phyloP scores from a whole-genome alignment of 2,329 filamentous ascomycete genomes.

The Verticillium zaregamsianum region DNA sequence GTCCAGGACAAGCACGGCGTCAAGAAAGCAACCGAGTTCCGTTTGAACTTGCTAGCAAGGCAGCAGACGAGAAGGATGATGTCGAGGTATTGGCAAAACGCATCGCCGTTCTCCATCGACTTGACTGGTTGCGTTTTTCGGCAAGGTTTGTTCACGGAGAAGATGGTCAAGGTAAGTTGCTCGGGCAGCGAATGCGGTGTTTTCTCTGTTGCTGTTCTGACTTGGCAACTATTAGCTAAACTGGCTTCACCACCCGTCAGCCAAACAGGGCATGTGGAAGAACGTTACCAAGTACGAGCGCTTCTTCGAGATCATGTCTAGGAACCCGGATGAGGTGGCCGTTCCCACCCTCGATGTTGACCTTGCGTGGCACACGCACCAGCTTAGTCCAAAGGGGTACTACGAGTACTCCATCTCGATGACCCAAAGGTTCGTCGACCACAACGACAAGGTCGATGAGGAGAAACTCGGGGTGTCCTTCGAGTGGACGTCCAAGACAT shows the following conservation, averaged over 20 bases:
- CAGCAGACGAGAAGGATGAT: constrained; percentile 34
- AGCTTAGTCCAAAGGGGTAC: constrained; percentile 60
- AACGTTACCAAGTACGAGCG: constrained; percentile 57
- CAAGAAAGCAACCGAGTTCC: constrained; percentile 4
- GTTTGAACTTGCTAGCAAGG: constrained; percentile 16
- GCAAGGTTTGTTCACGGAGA: constrained; percentile 35
- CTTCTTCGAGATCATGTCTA: constrained; percentile 53
- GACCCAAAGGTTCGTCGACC: constrained; percentile 60
- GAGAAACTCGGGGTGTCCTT: constrained; percentile 58
- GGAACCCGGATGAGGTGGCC: constrained; percentile 36
- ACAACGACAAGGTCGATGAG: constrained; percentile 80
- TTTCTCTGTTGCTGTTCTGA: too few relatives aligned
- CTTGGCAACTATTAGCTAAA: constrained; percentile 40
- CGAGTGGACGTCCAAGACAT: constrained; percentile 63
- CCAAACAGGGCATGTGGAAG: constrained; percentile 53
- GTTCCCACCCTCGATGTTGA: constrained; percentile 69
- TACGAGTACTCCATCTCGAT: constrained; percentile 44
- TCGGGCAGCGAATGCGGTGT: not conserved
- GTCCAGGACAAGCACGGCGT: constrained; percentile 4
- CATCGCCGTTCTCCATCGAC: constrained; percentile 30
- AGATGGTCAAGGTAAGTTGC: constrained; percentile 12
- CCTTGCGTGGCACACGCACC: constrained; percentile 71
- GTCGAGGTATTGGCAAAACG: constrained; percentile 37
- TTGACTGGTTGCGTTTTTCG: constrained; percentile 35
- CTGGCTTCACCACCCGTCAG: constrained; percentile 65